phyloP scores from a whole-genome alignment of 2,329 filamentous ascomycete genomes.

The Colletotrichum phormii region DNA sequence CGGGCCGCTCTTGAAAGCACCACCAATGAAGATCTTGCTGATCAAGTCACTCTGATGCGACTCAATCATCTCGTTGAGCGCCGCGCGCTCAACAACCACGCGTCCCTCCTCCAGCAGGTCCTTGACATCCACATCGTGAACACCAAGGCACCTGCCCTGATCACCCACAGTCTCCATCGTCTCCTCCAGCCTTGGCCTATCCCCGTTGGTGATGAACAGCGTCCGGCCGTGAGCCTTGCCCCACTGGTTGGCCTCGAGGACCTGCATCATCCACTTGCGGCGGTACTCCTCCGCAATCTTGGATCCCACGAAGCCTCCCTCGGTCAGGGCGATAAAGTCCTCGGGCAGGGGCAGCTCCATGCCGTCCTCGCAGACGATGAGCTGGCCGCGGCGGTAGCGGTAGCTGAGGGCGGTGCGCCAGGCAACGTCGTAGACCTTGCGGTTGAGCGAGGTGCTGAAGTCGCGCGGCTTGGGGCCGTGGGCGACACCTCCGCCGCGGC shows the following conservation, averaged over 20 bases:
- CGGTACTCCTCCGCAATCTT: conserved; percentile 67
- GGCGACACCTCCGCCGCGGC: conserved; percentile 86
- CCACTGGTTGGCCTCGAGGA: conserved; percentile 79
- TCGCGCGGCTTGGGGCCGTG: conserved; percentile 94
- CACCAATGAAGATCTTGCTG: conserved; percentile 58
- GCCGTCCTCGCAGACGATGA: conserved; percentile 85
- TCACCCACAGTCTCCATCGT: conserved; percentile 73
- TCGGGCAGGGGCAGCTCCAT: conserved; percentile 73
- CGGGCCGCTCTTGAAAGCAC: conserved; percentile 48
- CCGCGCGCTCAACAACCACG: conserved; percentile 86
- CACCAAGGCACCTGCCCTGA: conserved; percentile 76
- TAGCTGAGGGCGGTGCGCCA: conserved; percentile 96
- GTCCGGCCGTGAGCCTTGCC: conserved; percentile 76
- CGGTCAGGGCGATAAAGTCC: conserved; percentile 58
- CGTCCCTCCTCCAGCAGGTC: conserved; percentile 87
- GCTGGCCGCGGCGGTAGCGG: conserved; percentile 86
- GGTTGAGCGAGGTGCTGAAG: conserved; percentile 84
- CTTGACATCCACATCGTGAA: conserved; percentile 93
- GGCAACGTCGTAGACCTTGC: conserved; percentile 94
- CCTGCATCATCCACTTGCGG: conserved; percentile 71
- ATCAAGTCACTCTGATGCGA: conserved; percentile 77
- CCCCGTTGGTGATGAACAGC: conserved; percentile 76
- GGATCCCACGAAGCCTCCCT: conserved; percentile 54
- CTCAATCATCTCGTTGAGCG: conserved; percentile 79
- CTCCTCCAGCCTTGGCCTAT: conserved; percentile 72